These are phyloP conservation scores for Yamadazyma sp. DNA, from an alignment of 1,139 yeast species.

Conservation along the genomic window DNA sequence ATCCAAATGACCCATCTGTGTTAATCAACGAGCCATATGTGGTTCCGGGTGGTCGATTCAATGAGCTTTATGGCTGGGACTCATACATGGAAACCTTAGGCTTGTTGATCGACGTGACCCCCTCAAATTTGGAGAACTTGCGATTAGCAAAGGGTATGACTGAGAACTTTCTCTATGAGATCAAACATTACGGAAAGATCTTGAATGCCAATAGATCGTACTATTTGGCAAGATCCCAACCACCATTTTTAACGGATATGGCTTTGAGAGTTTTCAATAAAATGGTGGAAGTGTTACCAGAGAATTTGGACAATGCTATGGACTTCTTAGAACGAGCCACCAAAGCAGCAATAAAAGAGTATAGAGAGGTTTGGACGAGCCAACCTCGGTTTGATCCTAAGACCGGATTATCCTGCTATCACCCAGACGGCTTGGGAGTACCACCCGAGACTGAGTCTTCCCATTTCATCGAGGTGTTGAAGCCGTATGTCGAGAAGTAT, in stretches of 20 bases:
- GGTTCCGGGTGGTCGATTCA: constrained; percentile 97
- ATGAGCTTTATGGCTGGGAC: constrained; percentile 98
- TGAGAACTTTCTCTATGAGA: constrained; percentile 88
- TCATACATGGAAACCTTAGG: constrained; percentile 93
- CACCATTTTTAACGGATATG: constrained; percentile 98
- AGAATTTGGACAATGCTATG: constrained; percentile 35
- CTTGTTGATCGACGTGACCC: constrained; percentile 61
- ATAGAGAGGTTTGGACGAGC: constrained; percentile 75
- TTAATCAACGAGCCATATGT: constrained; percentile 79
- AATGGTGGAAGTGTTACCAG: constrained; percentile 46
- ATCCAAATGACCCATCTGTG: constrained; percentile 48
- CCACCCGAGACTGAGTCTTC: constrained; percentile 97
- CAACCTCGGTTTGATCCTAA: constrained; percentile 69
- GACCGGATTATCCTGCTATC: constrained; percentile 89
- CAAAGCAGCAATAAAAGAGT: constrained; percentile 83
- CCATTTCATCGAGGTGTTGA: constrained; percentile 75
- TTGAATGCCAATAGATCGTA: constrained; percentile 93
- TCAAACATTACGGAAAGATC: constrained; percentile 86
- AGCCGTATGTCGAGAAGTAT: constrained; percentile 68
- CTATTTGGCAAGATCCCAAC: constrained; percentile 90
- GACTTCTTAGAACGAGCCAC: constrained; percentile 67
- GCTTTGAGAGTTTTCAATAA: constrained; percentile 67
- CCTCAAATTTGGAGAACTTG: constrained; percentile 42
- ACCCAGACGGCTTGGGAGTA: constrained; percentile 85
- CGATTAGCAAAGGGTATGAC: constrained; percentile 85